These are phyloP conservation scores for Penicillium sp. DNA, from an alignment of 2,329 filamentous ascomycete genomes.

Conservation along the genomic window DNA sequence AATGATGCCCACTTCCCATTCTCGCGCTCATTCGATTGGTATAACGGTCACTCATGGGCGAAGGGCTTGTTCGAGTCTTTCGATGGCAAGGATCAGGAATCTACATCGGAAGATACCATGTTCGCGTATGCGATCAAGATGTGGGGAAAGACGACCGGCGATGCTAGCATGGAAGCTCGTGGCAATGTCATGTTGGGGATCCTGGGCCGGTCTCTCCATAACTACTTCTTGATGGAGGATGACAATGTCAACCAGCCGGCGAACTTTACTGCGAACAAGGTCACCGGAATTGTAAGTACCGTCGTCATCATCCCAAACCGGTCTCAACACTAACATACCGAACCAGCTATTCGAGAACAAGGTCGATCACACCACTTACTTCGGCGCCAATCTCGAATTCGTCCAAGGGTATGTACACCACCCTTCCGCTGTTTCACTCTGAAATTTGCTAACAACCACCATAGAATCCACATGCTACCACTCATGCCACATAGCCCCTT, in stretches of 20 bases:
- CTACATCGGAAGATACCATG: conserved; percentile 82
- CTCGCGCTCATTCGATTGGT: conserved; percentile 84
- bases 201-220: conserved; percentile 60
- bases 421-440: conserved; percentile 3
- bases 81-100: conserved; percentile 58
- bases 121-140: conserved; percentile 81
- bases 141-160: conserved; percentile 75
- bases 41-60: conserved; percentile 87
- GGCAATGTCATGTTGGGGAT: conserved; percentile 78
- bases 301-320: background rate
- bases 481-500: conserved; percentile 60
- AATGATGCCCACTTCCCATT: conserved; percentile 70
- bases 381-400: conserved; percentile 63
- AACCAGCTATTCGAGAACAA: conserved; percentile 79
- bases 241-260: conserved; percentile 63
- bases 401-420: conserved; percentile 47
- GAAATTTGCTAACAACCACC: conserved; percentile 22
- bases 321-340: background rate
- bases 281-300: conserved; percentile 46
- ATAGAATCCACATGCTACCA: conserved; percentile 77
- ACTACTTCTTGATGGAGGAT: conserved; percentile 71
- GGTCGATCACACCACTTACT: conserved; percentile 84
- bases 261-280: conserved; percentile 72
- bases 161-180: conserved; percentile 69
- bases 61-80: conserved; percentile 49